These are phyloP conservation scores for Hypoxylon cercidicola DNA, from an alignment of 495 filamentous ascomycete genomes.

Conservation along the genomic window DNA sequence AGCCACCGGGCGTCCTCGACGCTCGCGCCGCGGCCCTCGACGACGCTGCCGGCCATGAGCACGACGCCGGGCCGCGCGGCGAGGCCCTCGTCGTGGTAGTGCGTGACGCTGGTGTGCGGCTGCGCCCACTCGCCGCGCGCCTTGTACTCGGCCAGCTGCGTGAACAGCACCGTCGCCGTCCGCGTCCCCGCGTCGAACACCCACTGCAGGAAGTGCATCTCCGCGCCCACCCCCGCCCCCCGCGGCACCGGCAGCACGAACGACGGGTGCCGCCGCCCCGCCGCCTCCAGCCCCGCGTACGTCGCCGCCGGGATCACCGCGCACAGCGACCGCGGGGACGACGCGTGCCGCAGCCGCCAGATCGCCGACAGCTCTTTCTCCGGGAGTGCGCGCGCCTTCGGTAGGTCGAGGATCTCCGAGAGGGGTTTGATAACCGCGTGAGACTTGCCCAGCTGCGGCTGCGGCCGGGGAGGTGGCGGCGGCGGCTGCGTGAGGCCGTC, in stretches of 20 bases:
- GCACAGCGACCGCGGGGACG: constrained; percentile 75
- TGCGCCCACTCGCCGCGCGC: constrained; percentile 85
- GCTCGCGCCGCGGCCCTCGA: constrained; percentile 78
- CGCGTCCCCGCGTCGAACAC: constrained; percentile 70
- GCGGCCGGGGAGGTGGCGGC: constrained; percentile 47
- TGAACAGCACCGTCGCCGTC: constrained; percentile 89
- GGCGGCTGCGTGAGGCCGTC: constrained; percentile 21
- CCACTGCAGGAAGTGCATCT: constrained; percentile 87
- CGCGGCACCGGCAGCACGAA: constrained; percentile 93
- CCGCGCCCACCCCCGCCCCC: constrained; percentile 68
- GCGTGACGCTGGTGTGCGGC: constrained; percentile 93
- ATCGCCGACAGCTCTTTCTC: constrained; percentile 84
- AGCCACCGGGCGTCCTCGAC: constrained; percentile 86
- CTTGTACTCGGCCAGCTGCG: constrained; percentile 90
- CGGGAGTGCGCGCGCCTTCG: constrained; percentile 77
- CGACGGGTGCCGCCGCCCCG: constrained; percentile 78
- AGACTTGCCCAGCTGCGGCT: constrained; percentile 47
- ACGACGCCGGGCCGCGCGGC: constrained; percentile 77
- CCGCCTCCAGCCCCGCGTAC: constrained; percentile 55
- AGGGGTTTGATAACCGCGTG: constrained; percentile 78
- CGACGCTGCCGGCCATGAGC: constrained; percentile 82
- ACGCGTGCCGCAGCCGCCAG: constrained; percentile 90
- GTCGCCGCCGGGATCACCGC: constrained; percentile 63
- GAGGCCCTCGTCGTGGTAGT: constrained; percentile 76
- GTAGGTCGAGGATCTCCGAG: constrained; percentile 81